Evolutionary conservation across 371 early-diverging fungal species (phyloP).

Genomic region (Catenaria anguillulae): DNA sequence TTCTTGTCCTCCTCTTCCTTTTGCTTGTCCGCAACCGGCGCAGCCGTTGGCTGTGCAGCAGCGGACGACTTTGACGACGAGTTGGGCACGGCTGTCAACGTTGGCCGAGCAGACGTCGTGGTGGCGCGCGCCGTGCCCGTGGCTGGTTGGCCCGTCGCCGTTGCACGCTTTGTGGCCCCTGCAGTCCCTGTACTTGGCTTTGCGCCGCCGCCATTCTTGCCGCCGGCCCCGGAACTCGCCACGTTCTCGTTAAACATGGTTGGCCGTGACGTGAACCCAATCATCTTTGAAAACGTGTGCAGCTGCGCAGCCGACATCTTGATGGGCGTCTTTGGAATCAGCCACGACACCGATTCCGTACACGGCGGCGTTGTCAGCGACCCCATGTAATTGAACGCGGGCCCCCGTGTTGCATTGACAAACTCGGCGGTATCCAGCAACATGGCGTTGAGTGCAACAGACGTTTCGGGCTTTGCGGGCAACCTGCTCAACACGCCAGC

Average conservation of each 20-base stretch:
- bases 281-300: background rate
- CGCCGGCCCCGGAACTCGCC: too few relatives aligned
- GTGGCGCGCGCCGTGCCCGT: too few relatives aligned
- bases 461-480: background rate
- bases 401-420: background rate
- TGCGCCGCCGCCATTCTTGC: too few relatives aligned
- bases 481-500: background rate
- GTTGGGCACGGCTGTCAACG: too few relatives aligned
- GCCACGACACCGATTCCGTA: slow-evolving; percentile 10
- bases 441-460: background rate
- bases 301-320: background rate
- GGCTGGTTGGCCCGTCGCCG: too few relatives aligned
- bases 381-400: slow-evolving; percentile 10
- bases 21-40: too few relatives aligned
- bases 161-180: too few relatives aligned
- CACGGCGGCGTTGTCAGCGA: slow-evolving; percentile 19
- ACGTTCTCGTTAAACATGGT: background rate
- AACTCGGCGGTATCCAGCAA: background rate
- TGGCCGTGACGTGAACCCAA: background rate
- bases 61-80: too few relatives aligned
- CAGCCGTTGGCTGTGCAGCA: too few relatives aligned
- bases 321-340: background rate
- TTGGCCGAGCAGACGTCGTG: too few relatives aligned
- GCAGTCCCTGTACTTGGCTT: too few relatives aligned
- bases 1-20: too few relatives aligned